Conservation (phyloP, 225 moss, liverwort and hornwort species). For the Sphagnum tenellum region DNA sequence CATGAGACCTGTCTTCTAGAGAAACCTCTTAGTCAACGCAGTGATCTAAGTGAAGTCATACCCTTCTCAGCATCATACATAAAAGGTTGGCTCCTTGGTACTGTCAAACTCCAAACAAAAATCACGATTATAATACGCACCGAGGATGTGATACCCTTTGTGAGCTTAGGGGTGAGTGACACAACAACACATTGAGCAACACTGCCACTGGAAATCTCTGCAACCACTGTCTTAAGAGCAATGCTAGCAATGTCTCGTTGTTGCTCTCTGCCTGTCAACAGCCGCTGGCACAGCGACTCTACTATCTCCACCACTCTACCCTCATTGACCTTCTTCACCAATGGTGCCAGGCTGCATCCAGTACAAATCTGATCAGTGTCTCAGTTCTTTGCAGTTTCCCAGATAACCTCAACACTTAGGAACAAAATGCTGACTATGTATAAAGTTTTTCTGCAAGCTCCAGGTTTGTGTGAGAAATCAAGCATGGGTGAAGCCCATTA, state of each 20-base stretch:
- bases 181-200: slow-evolving; percentile 91
- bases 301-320: slow-evolving; percentile 93
- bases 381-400: background rate
- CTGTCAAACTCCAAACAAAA: too few species aligned
- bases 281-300: slow-evolving; percentile 73
- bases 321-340: slow-evolving; percentile 99
- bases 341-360: slow-evolving; percentile 84
- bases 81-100: too few species aligned
- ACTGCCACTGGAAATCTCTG: slow-evolving; percentile 84
- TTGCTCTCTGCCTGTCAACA: slow-evolving; percentile 94
- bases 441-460: too few species aligned
- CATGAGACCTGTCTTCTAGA: too few species aligned
- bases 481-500: too few species aligned
- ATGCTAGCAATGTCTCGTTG: slow-evolving; percentile 99
- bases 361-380: background rate
- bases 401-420: too few species aligned
- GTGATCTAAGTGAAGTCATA: too few species aligned
- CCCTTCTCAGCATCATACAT: too few species aligned
- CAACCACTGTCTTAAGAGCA: slow-evolving; percentile 96
- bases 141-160: slow-evolving; percentile 91
- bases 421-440: too few species aligned
- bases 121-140: slow-evolving; percentile 10
- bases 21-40: too few species aligned
- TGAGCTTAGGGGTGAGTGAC: slow-evolving; percentile 87
- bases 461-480: too few species aligned